These are phyloP conservation scores for Brasilioporus rufonigricans DNA, from an alignment of 768 basidiomycete genomes.

Conservation along the genomic window DNA sequence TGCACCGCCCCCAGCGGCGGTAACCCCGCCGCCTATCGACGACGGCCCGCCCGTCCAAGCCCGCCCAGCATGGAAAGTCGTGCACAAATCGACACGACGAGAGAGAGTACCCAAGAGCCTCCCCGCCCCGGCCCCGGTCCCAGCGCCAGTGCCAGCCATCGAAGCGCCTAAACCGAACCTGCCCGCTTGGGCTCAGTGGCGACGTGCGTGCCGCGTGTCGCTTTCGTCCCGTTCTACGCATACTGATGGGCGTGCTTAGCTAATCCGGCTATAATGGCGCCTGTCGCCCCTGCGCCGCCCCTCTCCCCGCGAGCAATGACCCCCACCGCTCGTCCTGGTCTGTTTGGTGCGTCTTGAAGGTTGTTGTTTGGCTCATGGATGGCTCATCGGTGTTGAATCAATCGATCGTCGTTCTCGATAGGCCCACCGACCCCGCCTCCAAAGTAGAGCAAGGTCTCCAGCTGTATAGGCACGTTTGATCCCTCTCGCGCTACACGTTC, in stretches of 20 bases:
- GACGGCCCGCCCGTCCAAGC: slow-evolving; percentile 47
- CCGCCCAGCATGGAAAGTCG: slow-evolving; percentile 71
- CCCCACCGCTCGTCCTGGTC: slow-evolving; percentile 55
- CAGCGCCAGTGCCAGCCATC: slow-evolving; percentile 34
- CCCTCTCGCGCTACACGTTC: neutral
- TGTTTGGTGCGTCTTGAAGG: slow-evolving; percentile 53
- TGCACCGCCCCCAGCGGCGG: slow-evolving; percentile 37
- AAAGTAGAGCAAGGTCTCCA: slow-evolving; percentile 30
- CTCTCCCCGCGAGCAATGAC: slow-evolving; percentile 35
- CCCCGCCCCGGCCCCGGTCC: slow-evolving; percentile 33
- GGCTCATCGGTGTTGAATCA: neutral
- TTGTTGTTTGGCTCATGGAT: neutral
- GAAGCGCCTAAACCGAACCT: slow-evolving; percentile 49
- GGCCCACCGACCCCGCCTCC: slow-evolving; percentile 48
- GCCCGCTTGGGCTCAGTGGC: slow-evolving; percentile 87
- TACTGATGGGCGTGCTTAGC: slow-evolving; percentile 38
- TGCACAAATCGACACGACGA: slow-evolving; percentile 61
- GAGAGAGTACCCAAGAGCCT: slow-evolving; percentile 44
- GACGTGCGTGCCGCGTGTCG: slow-evolving; percentile 49
- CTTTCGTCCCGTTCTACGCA: neutral
- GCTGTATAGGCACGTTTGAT: neutral
- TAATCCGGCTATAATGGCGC: slow-evolving; percentile 62
- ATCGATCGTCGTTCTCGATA: slow-evolving; percentile 10
- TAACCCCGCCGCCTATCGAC: slow-evolving; percentile 47
- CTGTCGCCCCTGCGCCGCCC: slow-evolving; percentile 38